These are phyloP conservation scores for Microsporum canis DNA, from an alignment of 2,329 filamentous ascomycete species.

Conservation along the genomic window DNA sequence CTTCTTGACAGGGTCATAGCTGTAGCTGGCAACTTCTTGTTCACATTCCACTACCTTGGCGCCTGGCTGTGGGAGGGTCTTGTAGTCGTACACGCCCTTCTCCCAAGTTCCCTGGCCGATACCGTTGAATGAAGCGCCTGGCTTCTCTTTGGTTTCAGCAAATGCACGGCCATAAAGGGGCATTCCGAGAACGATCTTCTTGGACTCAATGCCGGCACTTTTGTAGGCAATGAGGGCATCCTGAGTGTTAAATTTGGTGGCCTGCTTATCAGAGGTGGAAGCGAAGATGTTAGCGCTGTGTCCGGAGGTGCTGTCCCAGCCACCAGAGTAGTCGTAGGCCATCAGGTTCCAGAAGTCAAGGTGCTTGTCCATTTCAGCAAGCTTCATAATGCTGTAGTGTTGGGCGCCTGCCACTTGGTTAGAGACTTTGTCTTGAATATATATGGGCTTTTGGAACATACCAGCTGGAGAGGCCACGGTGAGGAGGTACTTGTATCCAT, in stretches of 20 bases:
- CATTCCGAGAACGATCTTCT: slow-evolving; percentile 82
- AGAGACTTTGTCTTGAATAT: background rate
- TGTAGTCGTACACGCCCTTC: slow-evolving; percentile 77
- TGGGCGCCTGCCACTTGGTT: slow-evolving; percentile 24
- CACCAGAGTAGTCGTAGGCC: slow-evolving; percentile 81
- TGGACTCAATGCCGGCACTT: slow-evolving; percentile 48
- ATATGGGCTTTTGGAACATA: slow-evolving; percentile 8
- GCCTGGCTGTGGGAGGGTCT: slow-evolving; percentile 61
- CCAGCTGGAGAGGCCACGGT: slow-evolving; percentile 38
- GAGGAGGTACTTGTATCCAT: slow-evolving; percentile 34
- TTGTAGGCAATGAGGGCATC: slow-evolving; percentile 62
- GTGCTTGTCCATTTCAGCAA: slow-evolving; percentile 36
- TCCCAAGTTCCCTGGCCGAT: slow-evolving; percentile 76
- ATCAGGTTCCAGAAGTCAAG: slow-evolving; percentile 51
- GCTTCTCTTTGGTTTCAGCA: slow-evolving; percentile 64
- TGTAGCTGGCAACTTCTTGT: slow-evolving; percentile 57
- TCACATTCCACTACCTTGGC: slow-evolving; percentile 51
- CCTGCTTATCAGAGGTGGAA: slow-evolving; percentile 43
- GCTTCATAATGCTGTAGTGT: slow-evolving; percentile 35
- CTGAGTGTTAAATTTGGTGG: slow-evolving; percentile 69
- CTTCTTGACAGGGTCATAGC: slow-evolving; percentile 50
- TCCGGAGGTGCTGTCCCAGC: slow-evolving; percentile 60
- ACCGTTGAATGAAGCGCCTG: slow-evolving; percentile 48
- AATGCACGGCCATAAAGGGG: slow-evolving; percentile 86
- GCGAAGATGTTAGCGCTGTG: slow-evolving; percentile 73